A percentile compares a stretch with the other conserved stretches of the same genome.
phyloP scores from a whole-genome alignment of 768 basidiomycete species.

The Amanita molliuscula region DNA sequence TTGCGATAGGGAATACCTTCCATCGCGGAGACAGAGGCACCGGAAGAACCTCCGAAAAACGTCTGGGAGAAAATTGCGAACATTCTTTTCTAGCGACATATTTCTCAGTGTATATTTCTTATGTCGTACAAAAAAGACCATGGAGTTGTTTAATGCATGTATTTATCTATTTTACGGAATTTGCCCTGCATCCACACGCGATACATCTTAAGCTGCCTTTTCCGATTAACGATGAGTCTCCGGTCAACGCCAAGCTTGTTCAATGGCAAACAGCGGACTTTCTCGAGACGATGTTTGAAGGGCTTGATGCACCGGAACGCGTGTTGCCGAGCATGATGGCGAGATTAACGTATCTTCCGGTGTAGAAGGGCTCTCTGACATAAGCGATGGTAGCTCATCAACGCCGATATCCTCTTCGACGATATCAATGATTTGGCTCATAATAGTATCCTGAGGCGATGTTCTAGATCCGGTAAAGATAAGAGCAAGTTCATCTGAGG shows the following conservation, averaged over 20 bases:
- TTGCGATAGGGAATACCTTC: conserved; percentile 49
- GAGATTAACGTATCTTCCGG: no score
- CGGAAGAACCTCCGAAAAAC: conserved; percentile 38
- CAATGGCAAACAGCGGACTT: conserved; percentile 58
- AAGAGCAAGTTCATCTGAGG: conserved; percentile 63
- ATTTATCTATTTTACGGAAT: conserved; percentile 39
- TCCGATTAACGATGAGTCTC: conserved; percentile 85
- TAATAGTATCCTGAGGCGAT: conserved; percentile 19
- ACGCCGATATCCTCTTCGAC: conserved; percentile 21
- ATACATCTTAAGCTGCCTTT: conserved; percentile 95
- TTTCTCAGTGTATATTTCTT: not conserved
- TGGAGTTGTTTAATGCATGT: not conserved
- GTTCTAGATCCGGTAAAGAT: conserved; percentile 61
- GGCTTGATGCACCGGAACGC: conserved; percentile 22
- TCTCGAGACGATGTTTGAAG: conserved; percentile 22
- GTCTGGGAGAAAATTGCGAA: conserved; percentile 39
- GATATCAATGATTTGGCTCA: conserved; percentile 16
- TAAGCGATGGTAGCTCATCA: conserved; percentile 4
- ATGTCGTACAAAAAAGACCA: not conserved
- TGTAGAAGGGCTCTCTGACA: no score
- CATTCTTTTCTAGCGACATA: conserved; percentile 35
- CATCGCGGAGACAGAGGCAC: conserved; percentile 56
- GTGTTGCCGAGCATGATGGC: not conserved
- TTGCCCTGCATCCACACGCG: conserved; percentile 91
- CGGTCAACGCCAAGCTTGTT: conserved; percentile 87